Conservation (phyloP, 1,284 basidiomycete species). For the Entoloma clypeatum region DNA sequence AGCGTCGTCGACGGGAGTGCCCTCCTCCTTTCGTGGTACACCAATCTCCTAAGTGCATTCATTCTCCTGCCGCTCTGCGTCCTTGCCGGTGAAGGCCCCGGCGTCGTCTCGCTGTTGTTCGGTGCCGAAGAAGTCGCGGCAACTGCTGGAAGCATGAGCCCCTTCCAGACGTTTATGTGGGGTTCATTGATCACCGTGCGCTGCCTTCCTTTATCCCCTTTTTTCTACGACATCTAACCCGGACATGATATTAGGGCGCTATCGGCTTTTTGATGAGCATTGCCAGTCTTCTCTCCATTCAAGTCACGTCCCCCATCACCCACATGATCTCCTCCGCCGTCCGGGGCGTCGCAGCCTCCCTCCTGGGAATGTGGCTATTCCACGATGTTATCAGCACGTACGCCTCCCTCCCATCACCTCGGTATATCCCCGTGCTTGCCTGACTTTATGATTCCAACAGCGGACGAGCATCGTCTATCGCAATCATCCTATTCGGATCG, state of each 20-base stretch:
- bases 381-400: constrained; percentile 70
- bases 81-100: constrained; percentile 66
- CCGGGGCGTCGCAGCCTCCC: constrained; percentile 75
- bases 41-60: constrained; percentile 70
- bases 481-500: constrained; percentile 75
- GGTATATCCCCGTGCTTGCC: background rate
- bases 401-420: constrained; percentile 26
- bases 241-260: constrained; percentile 48
- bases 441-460: constrained; percentile 35
- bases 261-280: constrained; percentile 88
- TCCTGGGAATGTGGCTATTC: constrained; percentile 75
- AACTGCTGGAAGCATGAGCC: constrained; percentile 37
- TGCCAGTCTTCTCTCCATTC: constrained; percentile 85
- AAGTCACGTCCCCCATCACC: constrained; percentile 88
- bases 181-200: constrained; percentile 75
- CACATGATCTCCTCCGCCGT: constrained; percentile 90
- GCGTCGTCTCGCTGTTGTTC: constrained; percentile 56
- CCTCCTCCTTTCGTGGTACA: constrained; percentile 80
- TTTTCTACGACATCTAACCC: background rate
- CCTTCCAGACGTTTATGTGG: constrained; percentile 66
- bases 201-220: too few species aligned
- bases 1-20: constrained; percentile 75
- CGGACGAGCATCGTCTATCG: constrained; percentile 76
- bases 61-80: constrained; percentile 65
- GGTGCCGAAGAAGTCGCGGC: constrained; percentile 35